A percentile compares a stretch with the other conserved stretches of the same genome.
phyloP scores from a whole-genome alignment of 176 grass and related monocot species.

The Lolium multiflorum region DNA sequence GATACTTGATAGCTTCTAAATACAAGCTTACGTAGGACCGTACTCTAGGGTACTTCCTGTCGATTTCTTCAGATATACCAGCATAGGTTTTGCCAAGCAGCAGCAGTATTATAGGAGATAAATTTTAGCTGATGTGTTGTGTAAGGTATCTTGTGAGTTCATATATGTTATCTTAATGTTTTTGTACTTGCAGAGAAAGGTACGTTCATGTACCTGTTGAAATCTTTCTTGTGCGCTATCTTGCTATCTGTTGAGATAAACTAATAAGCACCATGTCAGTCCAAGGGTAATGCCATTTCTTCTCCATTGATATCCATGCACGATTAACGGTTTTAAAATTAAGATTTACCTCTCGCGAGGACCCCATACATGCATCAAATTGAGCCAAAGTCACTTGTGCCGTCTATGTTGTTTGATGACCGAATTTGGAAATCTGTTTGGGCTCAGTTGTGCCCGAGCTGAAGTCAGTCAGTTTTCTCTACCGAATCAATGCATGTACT shows the following conservation, averaged over 20 bases:
- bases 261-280: neutral
- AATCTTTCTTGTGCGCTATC: neutral
- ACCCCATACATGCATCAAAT: neutral
- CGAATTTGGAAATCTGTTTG: neutral
- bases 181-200: neutral
- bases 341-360: neutral
- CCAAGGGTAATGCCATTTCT: neutral
- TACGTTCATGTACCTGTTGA: neutral
- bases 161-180: slow-evolving; percentile 6
- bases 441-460: neutral
- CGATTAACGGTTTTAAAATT: neutral
- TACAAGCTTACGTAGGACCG: neutral
- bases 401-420: too few species aligned
- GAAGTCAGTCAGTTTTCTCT: neutral
- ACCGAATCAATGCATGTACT: neutral
- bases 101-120: neutral
- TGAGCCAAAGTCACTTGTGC: neutral
- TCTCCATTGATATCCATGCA: neutral
- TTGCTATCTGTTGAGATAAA: neutral
- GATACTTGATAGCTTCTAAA: neutral
- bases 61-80: neutral
- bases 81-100: slow-evolving; percentile 5
- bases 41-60: neutral
- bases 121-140: neutral
- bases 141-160: neutral